These are phyloP conservation scores for Mucor saturninus DNA, from an alignment of 371 early-diverging fungal genomes.

Conservation along the genomic window DNA sequence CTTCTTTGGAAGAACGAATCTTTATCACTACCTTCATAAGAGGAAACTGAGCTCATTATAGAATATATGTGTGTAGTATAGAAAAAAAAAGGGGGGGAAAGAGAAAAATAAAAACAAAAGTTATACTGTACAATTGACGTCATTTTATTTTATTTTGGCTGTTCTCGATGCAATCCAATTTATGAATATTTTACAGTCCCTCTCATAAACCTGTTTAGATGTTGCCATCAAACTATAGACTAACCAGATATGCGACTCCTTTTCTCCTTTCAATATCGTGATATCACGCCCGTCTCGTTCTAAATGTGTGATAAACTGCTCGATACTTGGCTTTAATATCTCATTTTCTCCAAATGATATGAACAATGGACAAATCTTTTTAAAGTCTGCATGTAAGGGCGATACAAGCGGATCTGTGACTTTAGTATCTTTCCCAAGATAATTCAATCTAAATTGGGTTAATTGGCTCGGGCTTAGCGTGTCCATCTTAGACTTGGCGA, in stretches of 20 bases:
- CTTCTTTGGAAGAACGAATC: slow-evolving; percentile 41
- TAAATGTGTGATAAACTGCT: slow-evolving; percentile 5
- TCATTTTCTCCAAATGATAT: slow-evolving; percentile 22
- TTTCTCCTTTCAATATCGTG: slow-evolving; percentile 9
- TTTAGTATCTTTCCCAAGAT: background rate
- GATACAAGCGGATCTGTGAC: slow-evolving; percentile 12
- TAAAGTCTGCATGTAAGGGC: slow-evolving; percentile 21
- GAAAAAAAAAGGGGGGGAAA: slow-evolving; percentile 11
- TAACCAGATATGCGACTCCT: slow-evolving; percentile 13
- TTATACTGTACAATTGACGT: background rate
- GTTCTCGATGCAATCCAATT: slow-evolving; percentile 12
- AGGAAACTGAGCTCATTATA: slow-evolving; percentile 52
- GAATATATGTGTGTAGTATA: slow-evolving; percentile 1
- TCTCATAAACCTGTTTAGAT: slow-evolving; percentile 7
- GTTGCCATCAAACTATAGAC: slow-evolving; percentile 10
- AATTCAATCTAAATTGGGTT: background rate
- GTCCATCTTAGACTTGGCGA: background rate
- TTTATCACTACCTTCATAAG: slow-evolving; percentile 55
- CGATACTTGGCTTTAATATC: slow-evolving; percentile 15
- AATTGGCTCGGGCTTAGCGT: background rate
- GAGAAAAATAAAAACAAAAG: background rate
- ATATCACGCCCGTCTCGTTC: background rate
- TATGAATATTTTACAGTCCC: slow-evolving; percentile 6
- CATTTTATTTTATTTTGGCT: background rate
- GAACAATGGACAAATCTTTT: slow-evolving; percentile 16